Evolutionary conservation across 305 asterid genomes (phyloP), one percentile per base, ranked within the genome.

Genomic region (Fraxinus paxiana): DNA sequence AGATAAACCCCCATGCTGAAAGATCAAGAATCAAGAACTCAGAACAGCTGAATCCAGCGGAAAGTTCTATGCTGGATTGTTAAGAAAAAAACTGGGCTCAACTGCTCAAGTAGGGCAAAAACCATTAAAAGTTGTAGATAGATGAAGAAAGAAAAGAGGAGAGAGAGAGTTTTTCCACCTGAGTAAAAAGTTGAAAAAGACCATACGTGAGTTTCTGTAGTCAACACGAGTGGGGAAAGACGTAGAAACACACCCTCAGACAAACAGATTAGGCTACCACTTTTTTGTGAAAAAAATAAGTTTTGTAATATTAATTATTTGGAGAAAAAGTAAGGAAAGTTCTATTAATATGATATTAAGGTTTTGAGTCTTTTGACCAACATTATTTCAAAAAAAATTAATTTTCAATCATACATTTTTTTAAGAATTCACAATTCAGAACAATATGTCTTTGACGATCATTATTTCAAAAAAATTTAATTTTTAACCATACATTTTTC

Each of bases 1-100:
- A 30, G 38, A 56, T 56, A 56, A 56, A 56, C 28, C 67, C 26
- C 28, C 67, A 56, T 56, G 28, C 67, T 56, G 7, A 56, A 56
- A 56, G 65, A n/a, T 13, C 35, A 26, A 56, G 20, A 48, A 48
- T 48, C 20, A 48, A 48, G 18, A 20, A 24, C 48, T 76, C 67
- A 33, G 51, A 33, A 6, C 33, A 73, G 73, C 92, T 73, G 73
- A 71, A 26, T 33, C n/a, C 6, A 12, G 34, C 35, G 24, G 6
- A 56, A 51, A 73, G 59, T 65, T 10, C 18, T 26, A 24, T 65
- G 35, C 22, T 12, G 38, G 41, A 30, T 69, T 69, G 10, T 65
- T 9, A 9, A 24, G 34, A 10, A 65, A 65, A n/a, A 24, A 20
- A 22, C 73, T 28, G 74, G 74, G 74, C 10, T 24, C 34, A 9